Percentiles rank a stretch among this genome's conserved stretches.
Conservation (phyloP, 2,329 filamentous ascomycete species). For the Gnomoniopsis sp. region DNA sequence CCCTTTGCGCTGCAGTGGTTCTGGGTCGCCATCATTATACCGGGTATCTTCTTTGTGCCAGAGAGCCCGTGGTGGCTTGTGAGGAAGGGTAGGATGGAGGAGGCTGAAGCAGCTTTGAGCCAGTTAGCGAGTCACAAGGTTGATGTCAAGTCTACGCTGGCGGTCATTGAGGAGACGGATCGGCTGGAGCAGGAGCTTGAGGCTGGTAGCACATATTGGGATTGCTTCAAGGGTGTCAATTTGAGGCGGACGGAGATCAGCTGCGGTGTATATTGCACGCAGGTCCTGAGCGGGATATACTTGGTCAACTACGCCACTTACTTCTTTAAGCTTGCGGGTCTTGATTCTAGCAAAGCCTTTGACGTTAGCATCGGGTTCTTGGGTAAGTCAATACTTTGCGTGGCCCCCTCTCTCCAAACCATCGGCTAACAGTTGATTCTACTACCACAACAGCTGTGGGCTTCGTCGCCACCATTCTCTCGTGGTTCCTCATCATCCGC, state of each 20-base stretch:
- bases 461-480: conserved; percentile 50
- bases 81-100: conserved; percentile 36
- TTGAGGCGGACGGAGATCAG: conserved; percentile 53
- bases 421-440: conserved; percentile 10
- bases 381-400: conserved; percentile 25
- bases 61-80: conserved; percentile 51
- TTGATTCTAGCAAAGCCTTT: conserved; percentile 46
- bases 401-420: not conserved
- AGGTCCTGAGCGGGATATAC: conserved; percentile 62
- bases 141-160: conserved; percentile 45
- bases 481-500: conserved; percentile 46
- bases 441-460: conserved; percentile 37
- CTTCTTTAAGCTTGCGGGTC: conserved; percentile 55
- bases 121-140: conserved; percentile 44
- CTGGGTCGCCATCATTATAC: conserved; percentile 43
- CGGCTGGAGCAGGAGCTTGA: conserved; percentile 50
- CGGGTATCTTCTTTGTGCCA: conserved; percentile 43
- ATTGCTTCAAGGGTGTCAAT: conserved; percentile 48
- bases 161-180: conserved; percentile 57
- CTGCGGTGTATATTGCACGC: conserved; percentile 61
- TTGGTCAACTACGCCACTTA: conserved; percentile 64
- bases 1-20: conserved; percentile 49
- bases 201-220: conserved; percentile 44
- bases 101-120: conserved; percentile 37
- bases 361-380: conserved; percentile 52